Base-by-base conservation (phyloP, 2,329 filamentous ascomycete species). In the Graphium sp. region DNA sequence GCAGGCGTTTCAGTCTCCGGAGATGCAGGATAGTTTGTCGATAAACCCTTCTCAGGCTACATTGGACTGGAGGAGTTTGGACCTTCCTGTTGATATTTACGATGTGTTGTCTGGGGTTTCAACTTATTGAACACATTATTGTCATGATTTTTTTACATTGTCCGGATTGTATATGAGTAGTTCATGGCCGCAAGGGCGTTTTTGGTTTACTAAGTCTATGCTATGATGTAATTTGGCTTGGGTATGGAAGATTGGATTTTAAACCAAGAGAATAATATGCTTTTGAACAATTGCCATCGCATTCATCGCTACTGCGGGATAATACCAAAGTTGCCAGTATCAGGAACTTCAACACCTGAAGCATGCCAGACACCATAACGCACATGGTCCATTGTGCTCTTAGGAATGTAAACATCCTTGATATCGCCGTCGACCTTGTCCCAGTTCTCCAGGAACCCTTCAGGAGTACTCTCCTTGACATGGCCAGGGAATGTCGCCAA, bases 401-500 rank as follows among this genome's bases (percentile, higher is more conserved):
- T 35, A 7, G 38, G 35, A 8, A 41, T 26, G 32, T 33, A 41
- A 5, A 38, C 11, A 21, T 40, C 35, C 11, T 34, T 31, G 18
- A 13, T 25, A 3, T 27, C 29, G 2, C 39, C 38, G 22, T 37
- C 31, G 4, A 41, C 37, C 19, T 32, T 28, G 6, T 27, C 32
- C 19, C 26, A 41, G 18, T 40, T 31, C 6, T 26, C 26, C 17
- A 41, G 7, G 12, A 31, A 40, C 1, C 36, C 38, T 11, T 39
- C 36, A 5, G 35, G 32, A 1, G 28, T 31, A 2, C 16, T 29
- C 30, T 35, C 38, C 6, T 21, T 13, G 3, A 26, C 25, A 20
- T 37, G 33, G 2, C 39, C 39, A 1, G 32, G 37, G 7, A 41
- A 32, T 2, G 37, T 41, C 11, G 36, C 38, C 8, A 41, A 24